Evolutionary conservation across 495 filamentous ascomycete genomes (phyloP).

Genomic region (Hypoxylon cercidicola): DNA sequence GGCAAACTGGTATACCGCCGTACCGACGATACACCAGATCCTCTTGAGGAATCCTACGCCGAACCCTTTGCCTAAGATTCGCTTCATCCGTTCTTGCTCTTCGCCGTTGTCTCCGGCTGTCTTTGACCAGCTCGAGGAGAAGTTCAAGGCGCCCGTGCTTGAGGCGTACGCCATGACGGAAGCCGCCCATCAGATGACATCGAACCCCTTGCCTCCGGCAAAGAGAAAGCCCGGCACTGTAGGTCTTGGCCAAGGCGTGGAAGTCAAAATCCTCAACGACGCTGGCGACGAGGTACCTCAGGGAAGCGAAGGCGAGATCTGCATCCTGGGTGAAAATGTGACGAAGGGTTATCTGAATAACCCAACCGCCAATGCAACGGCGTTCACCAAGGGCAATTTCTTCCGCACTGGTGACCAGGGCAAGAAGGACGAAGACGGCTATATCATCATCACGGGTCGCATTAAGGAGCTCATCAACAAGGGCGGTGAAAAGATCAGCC

Average conservation of each 20-base stretch:
- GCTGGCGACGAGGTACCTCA: constrained; percentile 68
- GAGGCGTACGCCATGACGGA: constrained; percentile 95
- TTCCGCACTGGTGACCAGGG: constrained; percentile 90
- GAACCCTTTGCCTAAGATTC: constrained; percentile 72
- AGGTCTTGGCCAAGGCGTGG: constrained; percentile 81
- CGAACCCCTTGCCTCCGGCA: constrained; percentile 79
- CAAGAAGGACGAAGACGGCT: constrained; percentile 75
- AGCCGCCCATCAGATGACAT: constrained; percentile 89
- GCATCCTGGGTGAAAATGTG: constrained; percentile 80
- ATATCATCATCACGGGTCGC: constrained; percentile 78
- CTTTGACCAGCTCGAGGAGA: constrained; percentile 77
- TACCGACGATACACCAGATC: constrained; percentile 91
- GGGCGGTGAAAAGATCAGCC: constrained; percentile 84
- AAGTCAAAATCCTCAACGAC: constrained; percentile 77
- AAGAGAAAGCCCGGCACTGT: constrained; percentile 82
- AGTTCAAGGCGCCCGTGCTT: constrained; percentile 79
- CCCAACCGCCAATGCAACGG: constrained; percentile 71
- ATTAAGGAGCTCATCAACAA: constrained; percentile 90
- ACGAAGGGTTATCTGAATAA: constrained; percentile 88
- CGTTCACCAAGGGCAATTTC: constrained; percentile 75
- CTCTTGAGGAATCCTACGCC: constrained; percentile 76
- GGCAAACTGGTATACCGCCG: constrained; percentile 91
- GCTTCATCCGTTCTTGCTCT: constrained; percentile 89
- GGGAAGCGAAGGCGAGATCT: constrained; percentile 79
- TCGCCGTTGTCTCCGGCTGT: constrained; percentile 80